phyloP scores from a whole-genome alignment of 2,329 filamentous ascomycete genomes.

The Diplodia intermedia region DNA sequence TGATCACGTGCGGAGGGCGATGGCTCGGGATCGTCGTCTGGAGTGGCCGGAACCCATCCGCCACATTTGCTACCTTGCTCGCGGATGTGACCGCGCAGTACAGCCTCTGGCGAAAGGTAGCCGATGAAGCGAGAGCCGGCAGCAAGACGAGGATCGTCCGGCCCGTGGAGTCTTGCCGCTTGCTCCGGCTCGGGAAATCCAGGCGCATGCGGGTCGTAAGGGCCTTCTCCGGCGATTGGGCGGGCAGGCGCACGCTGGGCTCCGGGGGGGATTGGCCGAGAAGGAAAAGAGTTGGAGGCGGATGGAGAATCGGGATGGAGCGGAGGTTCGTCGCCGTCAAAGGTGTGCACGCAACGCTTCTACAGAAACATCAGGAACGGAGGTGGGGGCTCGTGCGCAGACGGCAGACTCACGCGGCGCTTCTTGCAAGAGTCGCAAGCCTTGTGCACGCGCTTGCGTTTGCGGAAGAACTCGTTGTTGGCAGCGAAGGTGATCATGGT shows the following conservation, averaged over 20 bases:
- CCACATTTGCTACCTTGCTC: conserved; percentile 40
- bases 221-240: background rate
- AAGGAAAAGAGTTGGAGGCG: conserved; percentile 37
- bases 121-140: conserved; percentile 52
- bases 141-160: conserved; percentile 36
- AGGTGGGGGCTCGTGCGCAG: conserved; percentile 11
- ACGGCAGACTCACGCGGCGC: conserved; percentile 43
- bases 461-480: conserved; percentile 54
- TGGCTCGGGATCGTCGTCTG: conserved; percentile 17
- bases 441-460: conserved; percentile 53
- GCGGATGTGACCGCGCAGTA: conserved; percentile 51
- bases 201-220: conserved; percentile 7
- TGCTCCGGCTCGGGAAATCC: background rate
- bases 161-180: background rate
- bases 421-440: conserved; percentile 56
- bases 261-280: conserved; percentile 33
- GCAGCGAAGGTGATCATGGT: conserved; percentile 54
- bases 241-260: background rate
- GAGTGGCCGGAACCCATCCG: conserved; percentile 44
- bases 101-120: conserved; percentile 57
- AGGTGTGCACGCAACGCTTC: conserved; percentile 54
- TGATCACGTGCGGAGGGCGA: conserved; percentile 36
- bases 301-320: conserved; percentile 26
- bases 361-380: conserved; percentile 34
- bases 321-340: conserved; percentile 45